These are phyloP conservation scores for Plasmodium yoelii DNA, from an alignment of 169 alveolate genomes.

Conservation along the genomic window DNA sequence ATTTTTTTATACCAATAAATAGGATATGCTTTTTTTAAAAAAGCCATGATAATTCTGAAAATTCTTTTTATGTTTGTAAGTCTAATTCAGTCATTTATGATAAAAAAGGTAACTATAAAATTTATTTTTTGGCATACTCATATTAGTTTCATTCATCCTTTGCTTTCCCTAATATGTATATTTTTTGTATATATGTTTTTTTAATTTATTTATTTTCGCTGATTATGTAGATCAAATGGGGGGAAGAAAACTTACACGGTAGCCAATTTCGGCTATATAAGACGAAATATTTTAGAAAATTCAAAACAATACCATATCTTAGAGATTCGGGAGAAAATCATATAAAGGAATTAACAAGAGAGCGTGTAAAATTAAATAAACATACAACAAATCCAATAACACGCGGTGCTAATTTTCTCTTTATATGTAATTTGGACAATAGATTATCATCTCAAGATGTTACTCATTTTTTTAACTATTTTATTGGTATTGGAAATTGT, in stretches of 20 bases:
- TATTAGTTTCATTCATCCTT: no score
- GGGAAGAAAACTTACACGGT: constrained; percentile 10
- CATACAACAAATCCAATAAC: constrained; percentile 58
- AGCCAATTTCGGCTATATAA: constrained; percentile 25
- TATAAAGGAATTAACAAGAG: constrained; percentile 64
- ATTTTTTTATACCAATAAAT: neutral
- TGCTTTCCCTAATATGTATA: no score
- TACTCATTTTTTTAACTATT: constrained; percentile 68
- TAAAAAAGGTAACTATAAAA: constrained; percentile 58
- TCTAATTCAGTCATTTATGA: constrained; percentile 39
- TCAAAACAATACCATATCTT: constrained; percentile 56
- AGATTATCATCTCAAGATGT: constrained; percentile 61
- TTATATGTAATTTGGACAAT: constrained; percentile 63
- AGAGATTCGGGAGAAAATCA: constrained; percentile 68
- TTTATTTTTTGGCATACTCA: neutral
- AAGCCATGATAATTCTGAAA: constrained; percentile 59
- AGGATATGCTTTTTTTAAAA: constrained; percentile 30
- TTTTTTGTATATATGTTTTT: no score
- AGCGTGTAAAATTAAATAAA: constrained; percentile 40
- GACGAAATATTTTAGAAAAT: constrained; percentile 58
- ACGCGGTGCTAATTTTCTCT: constrained; percentile 52
- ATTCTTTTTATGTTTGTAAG: constrained; percentile 28
- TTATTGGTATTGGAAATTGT: constrained; percentile 48
- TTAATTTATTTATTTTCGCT: no score
- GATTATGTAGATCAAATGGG: constrained; percentile 44